Percentiles rank a stretch among this genome's conserved stretches.
phyloP scores from a whole-genome alignment of 2,329 filamentous ascomycete genomes.

The Colletotrichum kahawae region DNA sequence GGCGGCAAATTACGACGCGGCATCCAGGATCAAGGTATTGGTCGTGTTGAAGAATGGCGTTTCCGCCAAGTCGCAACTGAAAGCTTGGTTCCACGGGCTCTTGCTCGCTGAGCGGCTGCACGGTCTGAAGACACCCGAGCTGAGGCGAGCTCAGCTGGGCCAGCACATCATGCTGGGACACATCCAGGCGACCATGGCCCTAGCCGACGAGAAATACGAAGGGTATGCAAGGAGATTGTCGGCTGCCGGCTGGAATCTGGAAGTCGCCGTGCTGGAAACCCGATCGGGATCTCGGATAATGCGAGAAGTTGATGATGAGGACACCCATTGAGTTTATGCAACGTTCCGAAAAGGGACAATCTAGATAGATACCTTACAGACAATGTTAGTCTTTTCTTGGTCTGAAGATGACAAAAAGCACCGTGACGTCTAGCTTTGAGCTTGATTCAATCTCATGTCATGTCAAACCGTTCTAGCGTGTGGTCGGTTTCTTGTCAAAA shows the following conservation, averaged over 20 bases:
- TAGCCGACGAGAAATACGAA: constrained; percentile 1
- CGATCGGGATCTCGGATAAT: constrained; percentile 13
- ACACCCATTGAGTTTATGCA: neutral
- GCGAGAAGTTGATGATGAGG: neutral
- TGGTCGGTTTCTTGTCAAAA: neutral
- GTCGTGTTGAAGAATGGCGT: constrained; percentile 12
- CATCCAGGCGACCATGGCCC: neutral
- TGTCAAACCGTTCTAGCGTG: neutral
- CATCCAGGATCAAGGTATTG: neutral
- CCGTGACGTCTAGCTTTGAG: neutral
- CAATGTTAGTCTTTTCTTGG: neutral
- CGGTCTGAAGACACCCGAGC: neutral
- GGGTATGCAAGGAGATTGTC: neutral
- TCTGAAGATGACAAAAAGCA: neutral
- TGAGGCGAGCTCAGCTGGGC: neutral
- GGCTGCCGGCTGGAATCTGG: constrained; percentile 7
- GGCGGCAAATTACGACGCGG: neutral
- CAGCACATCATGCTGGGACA: constrained; percentile 2
- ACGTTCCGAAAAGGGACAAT: neutral
- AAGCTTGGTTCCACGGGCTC: constrained; percentile 14
- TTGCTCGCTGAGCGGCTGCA: neutral
- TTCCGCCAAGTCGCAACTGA: constrained; percentile 4
- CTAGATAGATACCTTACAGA: neutral
- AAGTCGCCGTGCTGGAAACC: constrained; percentile 9
- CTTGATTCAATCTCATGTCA: neutral